Base-by-base conservation (phyloP, 148 eudicot genomes). In the Chenopodium suecicum region DNA sequence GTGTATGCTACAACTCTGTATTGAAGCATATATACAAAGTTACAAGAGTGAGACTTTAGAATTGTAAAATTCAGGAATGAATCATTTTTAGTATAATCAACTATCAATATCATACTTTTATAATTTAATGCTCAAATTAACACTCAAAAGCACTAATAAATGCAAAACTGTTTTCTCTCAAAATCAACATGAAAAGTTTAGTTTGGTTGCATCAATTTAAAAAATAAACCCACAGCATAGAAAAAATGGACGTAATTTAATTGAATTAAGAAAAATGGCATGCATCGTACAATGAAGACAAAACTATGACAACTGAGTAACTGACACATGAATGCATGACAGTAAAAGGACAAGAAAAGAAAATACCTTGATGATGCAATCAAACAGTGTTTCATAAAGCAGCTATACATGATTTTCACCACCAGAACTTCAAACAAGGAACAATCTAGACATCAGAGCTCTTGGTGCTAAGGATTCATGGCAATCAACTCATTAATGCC, bases 401-500 rank as follows among this genome's bases (percentile, higher is more conserved):
- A 73, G 60, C 69, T 63, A n/a, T 67, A 65, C 66, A 81, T 70
- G 70, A 46, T 25, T 41, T 69, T 50, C 68, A 80, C 1, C 79
- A 56, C 22, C 75, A 58, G 78, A 78, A 22, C 83, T 27, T n/a
- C 56, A 69, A 2, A 32, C n/a, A 73, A 52, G 50, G 31, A n/a
- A 31, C 7, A 5, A 22, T 31, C 22, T 62, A 47, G 3, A 50
- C 54, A 70, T 4, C 63, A 31, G 46, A 8, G 19, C 14, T 64
- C 69, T 44, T 54, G 3, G 29, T 11, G 54, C 67, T 87, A 86
- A 11, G 77, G 80, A 79, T 79, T 74, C 95, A 92, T 92, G 75
- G 91, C 81, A n/a, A 94, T 90, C 86, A 90, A 66, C 83, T 94
- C 98, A 86, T 83, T 84, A 25, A 56, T 79, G 73, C 87, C 84